Percentiles rank a stretch among this genome's conserved stretches.
Conservation (phyloP, 164 flowering plant genomes). For the Buxus sempervirens region DNA sequence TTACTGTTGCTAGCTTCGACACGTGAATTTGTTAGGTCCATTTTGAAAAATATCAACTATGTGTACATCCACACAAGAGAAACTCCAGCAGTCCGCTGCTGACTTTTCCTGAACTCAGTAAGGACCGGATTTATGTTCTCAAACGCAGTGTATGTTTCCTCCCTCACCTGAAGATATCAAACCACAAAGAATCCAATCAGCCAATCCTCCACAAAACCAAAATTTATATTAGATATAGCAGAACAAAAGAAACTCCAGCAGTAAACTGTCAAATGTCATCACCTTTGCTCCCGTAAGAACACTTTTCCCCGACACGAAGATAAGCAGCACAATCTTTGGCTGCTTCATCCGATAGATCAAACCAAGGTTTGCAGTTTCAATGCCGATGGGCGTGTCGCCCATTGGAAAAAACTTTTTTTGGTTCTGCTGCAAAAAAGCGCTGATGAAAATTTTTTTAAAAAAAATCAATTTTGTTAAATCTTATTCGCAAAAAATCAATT, state of each 20-base stretch:
- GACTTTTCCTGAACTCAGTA: constrained; percentile 70
- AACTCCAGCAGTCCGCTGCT: constrained; percentile 66
- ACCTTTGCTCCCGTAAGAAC: constrained; percentile 97
- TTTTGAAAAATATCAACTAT: too few relatives aligned
- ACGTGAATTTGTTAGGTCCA: neutral
- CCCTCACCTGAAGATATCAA: constrained; percentile 48
- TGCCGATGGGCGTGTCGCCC: too few relatives aligned
- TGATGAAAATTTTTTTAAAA: too few relatives aligned
- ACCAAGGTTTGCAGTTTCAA: too few relatives aligned
- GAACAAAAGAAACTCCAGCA: neutral
- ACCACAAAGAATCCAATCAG: neutral
- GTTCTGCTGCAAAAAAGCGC: too few relatives aligned
- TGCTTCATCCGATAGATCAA: constrained; percentile 97
- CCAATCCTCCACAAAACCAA: neutral
- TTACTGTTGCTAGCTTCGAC: too few relatives aligned
- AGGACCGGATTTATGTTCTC: constrained; percentile 86
- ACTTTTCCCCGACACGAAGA: constrained; percentile 89
- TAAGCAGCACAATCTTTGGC: constrained; percentile 82
- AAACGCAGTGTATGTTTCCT: constrained; percentile 75
- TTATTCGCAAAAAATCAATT: too few relatives aligned
- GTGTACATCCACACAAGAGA: neutral
- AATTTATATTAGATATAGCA: neutral
- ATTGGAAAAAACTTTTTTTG: too few relatives aligned
- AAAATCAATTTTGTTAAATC: too few relatives aligned
- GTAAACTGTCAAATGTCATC: neutral